These are phyloP conservation scores for Mycena maculata DNA, from an alignment of 768 basidiomycete species.

Conservation along the genomic window DNA sequence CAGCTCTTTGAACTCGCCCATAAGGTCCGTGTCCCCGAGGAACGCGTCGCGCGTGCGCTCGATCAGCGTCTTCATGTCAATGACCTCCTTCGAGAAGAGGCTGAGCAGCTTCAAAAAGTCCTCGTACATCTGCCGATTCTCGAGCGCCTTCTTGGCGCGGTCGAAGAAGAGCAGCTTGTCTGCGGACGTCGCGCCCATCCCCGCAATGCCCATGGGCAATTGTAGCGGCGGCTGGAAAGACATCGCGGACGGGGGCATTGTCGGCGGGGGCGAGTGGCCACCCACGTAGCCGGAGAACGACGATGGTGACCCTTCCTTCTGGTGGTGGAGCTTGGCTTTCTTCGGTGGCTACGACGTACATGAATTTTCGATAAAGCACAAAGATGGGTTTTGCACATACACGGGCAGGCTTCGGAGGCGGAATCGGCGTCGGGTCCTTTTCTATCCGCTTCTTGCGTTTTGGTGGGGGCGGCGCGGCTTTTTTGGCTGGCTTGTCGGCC, in stretches of 20 bases:
- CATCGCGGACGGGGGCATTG: constrained; percentile 41
- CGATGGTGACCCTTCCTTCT: constrained; percentile 65
- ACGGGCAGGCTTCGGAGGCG: constrained; percentile 62
- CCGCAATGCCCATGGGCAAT: constrained; percentile 38
- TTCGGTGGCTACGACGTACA: constrained; percentile 59
- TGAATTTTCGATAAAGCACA: neutral
- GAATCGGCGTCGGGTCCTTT: constrained; percentile 75
- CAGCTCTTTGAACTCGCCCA: constrained; percentile 86
- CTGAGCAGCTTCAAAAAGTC: constrained; percentile 95
- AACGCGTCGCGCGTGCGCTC: constrained; percentile 82
- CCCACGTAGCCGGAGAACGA: constrained; percentile 61
- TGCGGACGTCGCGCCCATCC: constrained; percentile 50
- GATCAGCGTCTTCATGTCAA: constrained; percentile 85
- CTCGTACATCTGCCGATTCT: constrained; percentile 83
- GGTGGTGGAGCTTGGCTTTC: constrained; percentile 72
- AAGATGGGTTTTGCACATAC: constrained; percentile 47
- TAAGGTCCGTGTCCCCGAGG: constrained; percentile 83
- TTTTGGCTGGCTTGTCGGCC: constrained; percentile 56
- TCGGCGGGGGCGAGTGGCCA: constrained; percentile 53
- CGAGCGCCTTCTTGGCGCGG: constrained; percentile 84
- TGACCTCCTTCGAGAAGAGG: constrained; percentile 91
- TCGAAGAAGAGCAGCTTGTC: constrained; percentile 96
- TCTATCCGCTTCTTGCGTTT: constrained; percentile 77
- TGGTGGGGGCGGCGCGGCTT: constrained; percentile 52
- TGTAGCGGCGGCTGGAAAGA: constrained; percentile 35